Conservation (phyloP, 2,329 filamentous ascomycete species). For the Diaporthe nobilis region DNA sequence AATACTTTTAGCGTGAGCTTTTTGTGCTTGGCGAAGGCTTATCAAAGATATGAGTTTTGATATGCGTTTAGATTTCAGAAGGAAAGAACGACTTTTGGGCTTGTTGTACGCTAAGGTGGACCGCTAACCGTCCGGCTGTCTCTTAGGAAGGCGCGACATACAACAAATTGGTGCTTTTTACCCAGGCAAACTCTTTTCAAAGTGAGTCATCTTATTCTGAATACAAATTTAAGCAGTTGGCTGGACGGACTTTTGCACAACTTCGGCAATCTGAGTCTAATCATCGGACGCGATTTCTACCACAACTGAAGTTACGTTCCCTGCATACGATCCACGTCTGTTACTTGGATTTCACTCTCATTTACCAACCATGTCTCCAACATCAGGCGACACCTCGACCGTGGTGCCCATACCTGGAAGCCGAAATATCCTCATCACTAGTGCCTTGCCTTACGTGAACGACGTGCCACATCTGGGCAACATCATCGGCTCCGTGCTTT, state of each 20-base stretch:
- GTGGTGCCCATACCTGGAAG: background rate
- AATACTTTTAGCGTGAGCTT: background rate
- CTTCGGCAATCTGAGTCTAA: too few relatives aligned
- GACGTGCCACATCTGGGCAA: conserved; percentile 68
- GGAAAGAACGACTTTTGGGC: background rate
- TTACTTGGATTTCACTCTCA: background rate
- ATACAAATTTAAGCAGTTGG: background rate
- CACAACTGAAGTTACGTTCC: background rate
- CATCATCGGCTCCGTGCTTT: conserved; percentile 64
- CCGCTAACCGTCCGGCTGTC: background rate
- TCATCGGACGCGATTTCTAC: too few relatives aligned
- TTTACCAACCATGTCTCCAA: background rate
- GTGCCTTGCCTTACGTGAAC: conserved; percentile 69
- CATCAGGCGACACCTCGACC: background rate
- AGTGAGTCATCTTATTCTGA: background rate
- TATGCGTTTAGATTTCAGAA: background rate
- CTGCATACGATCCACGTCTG: background rate
- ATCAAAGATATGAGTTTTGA: background rate
- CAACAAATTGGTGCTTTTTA: too few relatives aligned
- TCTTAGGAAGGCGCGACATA: too few relatives aligned
- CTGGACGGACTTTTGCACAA: background rate
- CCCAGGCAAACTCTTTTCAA: too few relatives aligned
- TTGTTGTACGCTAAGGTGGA: background rate
- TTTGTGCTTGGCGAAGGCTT: background rate
- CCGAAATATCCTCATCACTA: conserved; percentile 56